Evolutionary conservation across 805 yeast genomes (phyloP), one percentile per base, ranked within the genome.

Genomic region (Yamadazyma philogaea): DNA sequence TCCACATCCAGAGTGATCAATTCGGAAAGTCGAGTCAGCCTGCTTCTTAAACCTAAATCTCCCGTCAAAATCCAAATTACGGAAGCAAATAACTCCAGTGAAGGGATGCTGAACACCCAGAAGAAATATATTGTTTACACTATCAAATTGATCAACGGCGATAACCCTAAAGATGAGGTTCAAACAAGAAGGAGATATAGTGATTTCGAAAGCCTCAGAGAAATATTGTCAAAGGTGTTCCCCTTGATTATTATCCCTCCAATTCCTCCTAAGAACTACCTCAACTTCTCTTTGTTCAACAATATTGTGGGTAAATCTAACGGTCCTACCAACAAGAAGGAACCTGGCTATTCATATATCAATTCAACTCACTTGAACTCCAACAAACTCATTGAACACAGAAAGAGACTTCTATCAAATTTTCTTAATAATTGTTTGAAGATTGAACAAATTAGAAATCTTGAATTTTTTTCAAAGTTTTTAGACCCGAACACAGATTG

Each of bases 181-280:
- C 90, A 88, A 4, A 79, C 90, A 37, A 71, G 99, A 53, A 55
- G 71, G 42, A 72, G 98, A 34, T 93, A 93, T 60, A 84, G 96
- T 26, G 99, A 93, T 59, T 93, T 93, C 59, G 96, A 87, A 55
- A 79, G 86, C 38, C 71, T 93, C 34, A 72, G 96, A 47, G 82
- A 79, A 31, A 75, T 84, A 4, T 68, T 93, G 17, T 70, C 81
- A 3, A 80, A 83, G 51, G 64, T 87, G 30, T 84, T 84, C 49
- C 97, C 99, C 3, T 79, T 93, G 3, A 59, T 81, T 3, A 76
- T 93, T 3, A 79, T 93, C 4, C 99, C 99, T 6, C 97, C 98
- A 1, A 91, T 93, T 7, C 99, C 99, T 0, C 71, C 72, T 0
- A 70, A 70, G 45, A 68, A 70, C 47, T 70, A 68, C 50, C 50